A percentile compares a stretch with the other conserved stretches of the same genome.
Conservation (phyloP, 176 grass and related monocot species). For the Saccharum officinarum region DNA sequence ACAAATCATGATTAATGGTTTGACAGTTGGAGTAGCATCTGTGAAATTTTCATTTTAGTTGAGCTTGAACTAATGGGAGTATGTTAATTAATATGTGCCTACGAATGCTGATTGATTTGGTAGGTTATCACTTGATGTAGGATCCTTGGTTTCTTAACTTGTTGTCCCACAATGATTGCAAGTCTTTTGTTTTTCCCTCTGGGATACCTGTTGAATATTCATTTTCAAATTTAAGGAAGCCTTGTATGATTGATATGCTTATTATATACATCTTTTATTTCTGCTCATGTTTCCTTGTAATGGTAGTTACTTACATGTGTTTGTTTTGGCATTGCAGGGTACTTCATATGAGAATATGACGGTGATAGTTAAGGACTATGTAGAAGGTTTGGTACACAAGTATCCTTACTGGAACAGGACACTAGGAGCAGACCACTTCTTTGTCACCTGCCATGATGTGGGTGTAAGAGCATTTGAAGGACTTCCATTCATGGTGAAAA, state of each 20-base stretch:
- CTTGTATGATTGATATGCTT: neutral
- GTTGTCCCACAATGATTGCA: neutral
- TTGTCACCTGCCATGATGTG: conserved; percentile 96
- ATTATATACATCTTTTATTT: conserved; percentile 29
- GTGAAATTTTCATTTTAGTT: neutral
- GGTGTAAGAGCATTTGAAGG: conserved; percentile 97
- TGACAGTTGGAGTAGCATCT: neutral
- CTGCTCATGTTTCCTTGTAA: conserved; percentile 28
- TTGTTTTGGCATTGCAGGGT: conserved; percentile 61
- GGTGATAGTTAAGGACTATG: conserved; percentile 76
- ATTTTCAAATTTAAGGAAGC: neutral
- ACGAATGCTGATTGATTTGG: neutral
- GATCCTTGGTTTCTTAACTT: neutral
- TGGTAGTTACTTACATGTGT: conserved; percentile 32
- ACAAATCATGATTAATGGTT: neutral
- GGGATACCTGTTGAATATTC: neutral
- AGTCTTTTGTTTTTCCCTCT: neutral
- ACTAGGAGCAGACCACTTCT: conserved; percentile 86
- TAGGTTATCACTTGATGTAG: neutral
- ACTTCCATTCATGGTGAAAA: conserved; percentile 71
- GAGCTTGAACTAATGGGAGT: neutral
- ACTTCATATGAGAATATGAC: conserved; percentile 97
- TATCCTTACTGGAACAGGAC: conserved; percentile 98
- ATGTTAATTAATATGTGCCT: neutral
- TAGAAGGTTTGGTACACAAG: conserved; percentile 80